Evolutionary conservation across 345 rosid species (phyloP), one percentile per base, ranked within the genome.

Genomic region (Brassica incana): DNA sequence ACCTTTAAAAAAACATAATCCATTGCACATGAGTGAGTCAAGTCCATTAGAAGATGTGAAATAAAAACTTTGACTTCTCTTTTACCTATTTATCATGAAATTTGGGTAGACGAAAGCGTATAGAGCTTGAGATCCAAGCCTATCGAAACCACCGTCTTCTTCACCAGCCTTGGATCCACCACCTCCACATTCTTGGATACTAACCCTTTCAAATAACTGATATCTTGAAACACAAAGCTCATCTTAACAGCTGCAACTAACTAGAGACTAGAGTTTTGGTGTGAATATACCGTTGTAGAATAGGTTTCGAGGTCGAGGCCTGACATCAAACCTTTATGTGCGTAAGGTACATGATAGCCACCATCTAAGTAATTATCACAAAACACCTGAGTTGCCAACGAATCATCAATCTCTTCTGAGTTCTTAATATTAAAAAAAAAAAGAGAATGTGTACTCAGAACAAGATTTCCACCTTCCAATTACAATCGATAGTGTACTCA

Each of bases 281-380:
- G 4, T 48, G 60, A 69, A 67, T 84, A 69, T 88, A 95, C 99
- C 60, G 82, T 78, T 72, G 97, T 91, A 67, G 91, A 84, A 83
- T 92, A 95, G 23, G 97, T 91, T 71, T 88, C 90, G 12, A 95
- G 91, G 59, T 87, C 61, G 25, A 95, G 95, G 36, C 93, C 92
- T 48, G 97, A 91, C 9, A 92, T 92, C 62, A 92, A 86, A 76
- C 87, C 91, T 86, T 90, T 89, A 82, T 92, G 99, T 11, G 97
- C 97, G 80, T 90, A 92, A 36, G 97, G 99, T 54, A 95, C 99
- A 82, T 95, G 97, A 84, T 95, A 95, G 18, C 97, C 99, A 73
- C 97, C 99, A 80, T 95, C 99, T 71, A 95, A 85, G 86, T 91
- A 95, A 87, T 95, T 95, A 82, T 95, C 99, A 75, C 97, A 92